Conservation (phyloP, 176 grass and related monocot genomes). For the Bromus sterilis region DNA sequence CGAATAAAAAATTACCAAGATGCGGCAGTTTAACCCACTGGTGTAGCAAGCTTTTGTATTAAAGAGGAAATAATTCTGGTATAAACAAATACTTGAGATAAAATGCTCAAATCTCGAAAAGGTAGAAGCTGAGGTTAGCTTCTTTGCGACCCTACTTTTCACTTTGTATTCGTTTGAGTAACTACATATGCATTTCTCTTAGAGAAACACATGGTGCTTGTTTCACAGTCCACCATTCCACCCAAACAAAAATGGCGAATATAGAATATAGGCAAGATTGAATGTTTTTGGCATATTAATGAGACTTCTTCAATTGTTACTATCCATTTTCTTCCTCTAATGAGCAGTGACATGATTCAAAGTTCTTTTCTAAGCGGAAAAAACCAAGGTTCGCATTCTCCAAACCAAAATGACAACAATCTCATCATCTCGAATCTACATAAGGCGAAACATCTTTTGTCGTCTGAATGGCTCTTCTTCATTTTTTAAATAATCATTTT, state of each 20-base stretch:
- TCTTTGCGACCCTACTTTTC: not conserved
- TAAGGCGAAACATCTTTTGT: too few species aligned
- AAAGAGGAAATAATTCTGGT: conserved; percentile 56
- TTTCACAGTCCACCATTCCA: not conserved
- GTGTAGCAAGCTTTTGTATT: conserved; percentile 38
- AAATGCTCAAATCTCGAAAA: conserved; percentile 89
- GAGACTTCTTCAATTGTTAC: not conserved
- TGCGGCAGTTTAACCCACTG: conserved; percentile 47
- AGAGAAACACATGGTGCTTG: not conserved
- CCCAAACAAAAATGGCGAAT: not conserved
- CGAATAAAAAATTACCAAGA: too few species aligned
- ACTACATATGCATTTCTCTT: not conserved
- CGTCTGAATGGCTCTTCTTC: not conserved
- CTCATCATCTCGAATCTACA: too few species aligned
- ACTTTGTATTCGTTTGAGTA: not conserved
- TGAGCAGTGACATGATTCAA: too few species aligned
- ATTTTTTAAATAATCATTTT: not conserved
- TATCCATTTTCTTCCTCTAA: too few species aligned
- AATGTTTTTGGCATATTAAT: not conserved
- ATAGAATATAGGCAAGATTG: not conserved
- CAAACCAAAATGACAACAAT: too few species aligned
- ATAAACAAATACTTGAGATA: conserved; percentile 70
- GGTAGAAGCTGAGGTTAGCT: conserved; percentile 85
- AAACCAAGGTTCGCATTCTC: too few species aligned
- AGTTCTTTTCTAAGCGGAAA: too few species aligned